Base-by-base conservation (phyloP, 106 monocot species). In the Vanilla planifolia region DNA sequence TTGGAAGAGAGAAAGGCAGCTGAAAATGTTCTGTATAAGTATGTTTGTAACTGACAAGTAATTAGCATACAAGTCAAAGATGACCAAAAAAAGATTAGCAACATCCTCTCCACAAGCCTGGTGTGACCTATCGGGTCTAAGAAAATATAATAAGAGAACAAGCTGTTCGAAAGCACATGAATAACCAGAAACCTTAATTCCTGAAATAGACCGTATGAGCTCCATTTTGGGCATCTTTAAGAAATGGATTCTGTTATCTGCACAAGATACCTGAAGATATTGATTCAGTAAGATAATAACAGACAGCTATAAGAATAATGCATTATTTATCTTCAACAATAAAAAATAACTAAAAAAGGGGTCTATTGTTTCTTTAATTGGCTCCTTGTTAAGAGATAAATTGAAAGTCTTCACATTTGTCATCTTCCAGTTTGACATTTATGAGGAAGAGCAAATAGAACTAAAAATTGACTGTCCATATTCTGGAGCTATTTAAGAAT, bases 221-320 rank as follows among this genome's bases (percentile, higher is more conserved):
- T 86, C 89, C 83, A 86, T 80, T 48, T 77, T 70, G 40, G 95
- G 89, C 95, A 95, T 95, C 73, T 86, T 89, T 48, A 90, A 10
- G 44, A 95, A 64, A 73, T 84, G 83, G 30, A 95, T 81, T 70
- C 67, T 78, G 56, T 95, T 90, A 71, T 90, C 86, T 71, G 82
- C 73, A 72, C 89, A 90, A 55, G 89, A 90, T 56, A 95, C 66
- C 95, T 95, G 86, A 73, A 79, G 45, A 63, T 57, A 30, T 25
- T 26, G 34, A 19, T 62, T 68, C 29, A 68, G 73, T 75, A 57
- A 57, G 35, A 53, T 30, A 27, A 16, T 29, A 32, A 53, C 30
- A 53, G 32, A 26, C 24, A 50, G 53, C 15, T 16, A 53, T 53
- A 16, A 32, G 16, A 15, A 30, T 15, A 53, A 11, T 30, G 28